Conservation (phyloP, 768 basidiomycete species). For the Boletus insuetus region DNA sequence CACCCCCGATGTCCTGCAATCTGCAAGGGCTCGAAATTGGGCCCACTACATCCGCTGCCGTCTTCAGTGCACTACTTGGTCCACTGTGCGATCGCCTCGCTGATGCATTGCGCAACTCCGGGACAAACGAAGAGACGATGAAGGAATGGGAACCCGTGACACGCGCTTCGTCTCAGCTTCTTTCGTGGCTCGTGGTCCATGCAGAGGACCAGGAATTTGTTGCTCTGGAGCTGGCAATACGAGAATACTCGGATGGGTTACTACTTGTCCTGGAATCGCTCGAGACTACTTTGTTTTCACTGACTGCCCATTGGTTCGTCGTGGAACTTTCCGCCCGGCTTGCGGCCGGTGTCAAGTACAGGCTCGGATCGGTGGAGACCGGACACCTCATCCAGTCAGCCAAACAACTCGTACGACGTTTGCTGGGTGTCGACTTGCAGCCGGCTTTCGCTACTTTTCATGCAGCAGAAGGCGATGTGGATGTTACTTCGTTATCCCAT, state of each 20-base stretch:
- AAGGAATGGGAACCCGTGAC: slow-evolving; percentile 41
- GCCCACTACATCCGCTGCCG: slow-evolving; percentile 39
- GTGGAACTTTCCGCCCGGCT: slow-evolving; percentile 55
- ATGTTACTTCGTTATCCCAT: slow-evolving; percentile 38
- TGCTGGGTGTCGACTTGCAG: slow-evolving; percentile 55
- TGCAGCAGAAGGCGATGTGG: slow-evolving; percentile 21
- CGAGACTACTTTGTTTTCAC: slow-evolving; percentile 33
- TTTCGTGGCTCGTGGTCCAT: slow-evolving; percentile 44
- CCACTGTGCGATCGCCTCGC: slow-evolving; percentile 45
- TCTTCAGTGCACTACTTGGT: slow-evolving; percentile 47
- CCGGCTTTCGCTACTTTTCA: slow-evolving; percentile 17
- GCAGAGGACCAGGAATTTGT: slow-evolving; percentile 33
- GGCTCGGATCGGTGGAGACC: slow-evolving; percentile 28
- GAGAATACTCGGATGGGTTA: slow-evolving; percentile 38
- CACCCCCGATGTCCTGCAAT: slow-evolving; percentile 31
- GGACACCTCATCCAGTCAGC: slow-evolving; percentile 28
- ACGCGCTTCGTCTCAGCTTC: slow-evolving; percentile 41
- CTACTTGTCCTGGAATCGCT: slow-evolving; percentile 38
- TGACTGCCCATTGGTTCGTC: slow-evolving; percentile 60
- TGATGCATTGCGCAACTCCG: slow-evolving; percentile 36
- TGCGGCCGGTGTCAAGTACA: slow-evolving; percentile 22
- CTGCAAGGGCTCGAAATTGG: slow-evolving; percentile 44
- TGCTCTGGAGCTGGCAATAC: slow-evolving; percentile 32
- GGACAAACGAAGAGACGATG: slow-evolving; percentile 22
- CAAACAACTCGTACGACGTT: slow-evolving; percentile 42